These are phyloP conservation scores for Claviceps sp. DNA, from an alignment of 2,329 filamentous ascomycete genomes.

Conservation along the genomic window DNA sequence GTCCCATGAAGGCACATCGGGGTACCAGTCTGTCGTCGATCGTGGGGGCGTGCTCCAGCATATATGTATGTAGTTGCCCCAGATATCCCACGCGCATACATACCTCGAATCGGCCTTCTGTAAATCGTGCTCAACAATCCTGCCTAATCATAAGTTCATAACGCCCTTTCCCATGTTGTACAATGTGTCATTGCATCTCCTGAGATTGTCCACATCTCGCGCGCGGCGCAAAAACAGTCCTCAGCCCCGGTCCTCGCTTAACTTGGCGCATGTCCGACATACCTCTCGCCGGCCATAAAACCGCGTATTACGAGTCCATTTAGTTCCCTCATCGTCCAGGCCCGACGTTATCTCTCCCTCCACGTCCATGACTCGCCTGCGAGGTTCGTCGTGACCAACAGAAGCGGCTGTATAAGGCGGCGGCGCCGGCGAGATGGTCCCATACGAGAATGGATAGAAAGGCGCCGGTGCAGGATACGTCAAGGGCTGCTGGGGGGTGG, in stretches of 20 bases:
- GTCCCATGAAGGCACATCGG: no score
- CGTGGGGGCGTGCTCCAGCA: no score
- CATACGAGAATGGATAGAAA: constrained; percentile 36
- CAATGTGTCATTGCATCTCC: no score
- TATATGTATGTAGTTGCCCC: no score
- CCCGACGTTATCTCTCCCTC: constrained; percentile 38
- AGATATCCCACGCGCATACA: no score
- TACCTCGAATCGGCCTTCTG: no score
- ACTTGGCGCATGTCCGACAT: constrained; percentile 41
- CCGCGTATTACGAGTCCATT: constrained; percentile 44
- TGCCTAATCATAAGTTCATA: no score
- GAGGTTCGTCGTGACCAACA: constrained; percentile 11
- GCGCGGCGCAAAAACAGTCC: constrained; percentile 10
- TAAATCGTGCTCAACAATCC: no score
- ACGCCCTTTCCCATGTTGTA: no score
- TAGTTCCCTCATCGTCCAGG: constrained; percentile 32
- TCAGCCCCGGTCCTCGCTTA: constrained; percentile 25
- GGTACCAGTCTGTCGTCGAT: no score
- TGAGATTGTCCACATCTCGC: no score
- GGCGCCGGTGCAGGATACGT: constrained; percentile 15
- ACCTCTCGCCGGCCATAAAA: constrained; percentile 42
- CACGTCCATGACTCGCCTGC: constrained; percentile 26
- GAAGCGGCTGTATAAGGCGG: constrained; percentile 18
- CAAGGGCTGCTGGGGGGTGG: constrained; percentile 13
- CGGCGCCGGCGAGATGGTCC: constrained; percentile 35